Evolutionary conservation across 2,329 filamentous ascomycete species (phyloP).

Genomic region (Mollisiaceae sp.): DNA sequence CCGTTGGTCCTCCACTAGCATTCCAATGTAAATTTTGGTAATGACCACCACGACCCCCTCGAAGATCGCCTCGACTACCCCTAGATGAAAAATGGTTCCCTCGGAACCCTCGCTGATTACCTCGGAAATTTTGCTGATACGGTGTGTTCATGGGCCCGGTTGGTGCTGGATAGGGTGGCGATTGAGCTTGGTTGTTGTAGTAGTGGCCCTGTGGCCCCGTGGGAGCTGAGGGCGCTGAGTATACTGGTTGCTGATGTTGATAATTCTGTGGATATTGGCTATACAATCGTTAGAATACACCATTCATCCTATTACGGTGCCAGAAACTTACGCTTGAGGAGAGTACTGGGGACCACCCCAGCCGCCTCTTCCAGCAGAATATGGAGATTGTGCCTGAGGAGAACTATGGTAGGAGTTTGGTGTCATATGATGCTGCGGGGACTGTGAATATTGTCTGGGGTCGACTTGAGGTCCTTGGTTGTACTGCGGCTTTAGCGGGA

Average conservation of each 20-base stretch:
- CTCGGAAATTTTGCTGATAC: slow-evolving; percentile 45
- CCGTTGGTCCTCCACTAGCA: slow-evolving; percentile 52
- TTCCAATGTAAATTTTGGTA: slow-evolving; percentile 77
- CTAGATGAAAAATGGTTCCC: slow-evolving; percentile 61
- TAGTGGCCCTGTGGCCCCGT: slow-evolving; percentile 60
- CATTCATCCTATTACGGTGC: neutral
- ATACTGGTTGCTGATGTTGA: slow-evolving; percentile 61
- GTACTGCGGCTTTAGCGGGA: slow-evolving; percentile 44
- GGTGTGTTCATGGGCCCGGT: slow-evolving; percentile 62
- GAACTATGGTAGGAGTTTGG: slow-evolving; percentile 63
- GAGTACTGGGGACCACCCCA: slow-evolving; percentile 52
- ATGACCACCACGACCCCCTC: slow-evolving; percentile 60
- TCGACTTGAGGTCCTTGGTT: slow-evolving; percentile 42
- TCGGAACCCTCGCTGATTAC: slow-evolving; percentile 63
- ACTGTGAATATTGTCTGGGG: slow-evolving; percentile 57
- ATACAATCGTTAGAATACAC: slow-evolving; percentile 42
- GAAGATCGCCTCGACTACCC: slow-evolving; percentile 46
- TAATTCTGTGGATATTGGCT: slow-evolving; percentile 69
- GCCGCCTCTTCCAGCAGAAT: slow-evolving; percentile 57
- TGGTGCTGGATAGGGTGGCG: slow-evolving; percentile 58
- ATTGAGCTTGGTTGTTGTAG: slow-evolving; percentile 47
- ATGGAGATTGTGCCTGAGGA: slow-evolving; percentile 65
- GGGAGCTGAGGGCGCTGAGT: slow-evolving; percentile 56
- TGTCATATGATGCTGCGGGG: slow-evolving; percentile 61
- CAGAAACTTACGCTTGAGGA: slow-evolving; percentile 53